phyloP scores from a whole-genome alignment of 78 protist species.

The Pigoraptor vietnamica region DNA sequence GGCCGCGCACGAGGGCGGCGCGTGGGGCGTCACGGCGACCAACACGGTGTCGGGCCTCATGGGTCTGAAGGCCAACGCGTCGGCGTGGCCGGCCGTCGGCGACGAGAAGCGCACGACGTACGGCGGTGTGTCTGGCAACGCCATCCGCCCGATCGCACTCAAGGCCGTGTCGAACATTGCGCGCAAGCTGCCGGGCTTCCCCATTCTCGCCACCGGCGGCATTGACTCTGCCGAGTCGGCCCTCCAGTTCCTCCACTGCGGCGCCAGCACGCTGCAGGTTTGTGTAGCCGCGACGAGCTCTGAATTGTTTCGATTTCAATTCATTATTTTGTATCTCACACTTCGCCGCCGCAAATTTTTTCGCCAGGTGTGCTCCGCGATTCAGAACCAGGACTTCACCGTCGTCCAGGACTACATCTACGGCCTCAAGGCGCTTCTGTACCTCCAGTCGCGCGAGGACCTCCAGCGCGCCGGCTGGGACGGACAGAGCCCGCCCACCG shows the following conservation, averaged over 20 bases:
- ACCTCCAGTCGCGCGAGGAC: slow-evolving; percentile 76
- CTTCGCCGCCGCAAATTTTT: too few species aligned
- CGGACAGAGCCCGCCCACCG: slow-evolving; percentile 76
- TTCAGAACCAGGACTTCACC: slow-evolving; percentile 92
- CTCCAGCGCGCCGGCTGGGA: slow-evolving; percentile 65
- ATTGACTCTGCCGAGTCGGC: slow-evolving; percentile 79
- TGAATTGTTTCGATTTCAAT: too few species aligned
- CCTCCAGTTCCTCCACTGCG: slow-evolving; percentile 82
- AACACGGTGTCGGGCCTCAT: slow-evolving; percentile 62
- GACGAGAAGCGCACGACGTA: slow-evolving; percentile 82
- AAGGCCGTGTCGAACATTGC: slow-evolving; percentile 62
- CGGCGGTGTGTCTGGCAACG: slow-evolving; percentile 92
- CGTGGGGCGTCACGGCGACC: slow-evolving; percentile 88
- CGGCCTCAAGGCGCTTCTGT: slow-evolving; percentile 82
- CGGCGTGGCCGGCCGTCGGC: slow-evolving; percentile 88
- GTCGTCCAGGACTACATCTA: slow-evolving; percentile 87
- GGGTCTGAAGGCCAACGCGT: slow-evolving; percentile 63
- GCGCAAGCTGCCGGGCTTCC: slow-evolving; percentile 64
- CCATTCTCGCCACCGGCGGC: slow-evolving; percentile 85
- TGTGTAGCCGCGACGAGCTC: too few species aligned
- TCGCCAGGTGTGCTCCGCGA: slow-evolving; percentile 85
- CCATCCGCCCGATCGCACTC: slow-evolving; percentile 87
- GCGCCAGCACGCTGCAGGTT: slow-evolving; percentile 82
- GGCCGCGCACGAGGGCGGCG: slow-evolving; percentile 92
- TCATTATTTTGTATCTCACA: too few species aligned